Evolutionary conservation across 768 basidiomycete genomes (phyloP), one percentile per base, ranked within the genome.

Genomic region (Lactarius hengduanensis): DNA sequence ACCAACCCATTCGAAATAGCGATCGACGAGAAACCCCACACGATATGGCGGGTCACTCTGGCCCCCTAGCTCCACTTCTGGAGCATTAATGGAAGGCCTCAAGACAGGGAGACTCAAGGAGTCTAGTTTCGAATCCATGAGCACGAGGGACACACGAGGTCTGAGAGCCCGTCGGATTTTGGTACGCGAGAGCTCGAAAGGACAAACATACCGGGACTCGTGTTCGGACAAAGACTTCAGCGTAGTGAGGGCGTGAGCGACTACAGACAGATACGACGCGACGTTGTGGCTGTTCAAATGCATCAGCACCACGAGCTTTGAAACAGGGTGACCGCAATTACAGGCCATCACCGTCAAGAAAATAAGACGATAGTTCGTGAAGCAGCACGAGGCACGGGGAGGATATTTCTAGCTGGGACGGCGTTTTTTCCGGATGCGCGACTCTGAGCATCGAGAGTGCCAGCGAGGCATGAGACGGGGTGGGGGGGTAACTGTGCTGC

Each of bases 351-450:
- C 57, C 64, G 32, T 70, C 64, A 22, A 65, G 43, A 26, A 69
- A 71, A 43, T 69, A 71, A 1, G 62, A 66, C 20, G 70, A 71
- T 11, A 71, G 32, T 26, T 71, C 70, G 59, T 71, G 70, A 30
- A 71, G 65, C 7, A 71, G 20, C 2, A 71, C 18, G 20, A 71
- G 59, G 30, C 62, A 63, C 34, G 65, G 70, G 2, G 70, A 60
- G 20, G 54, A 18, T 3, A 57, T 60, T 22, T 63, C 63, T 8
- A 57, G 13, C 34, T 36, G 32, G 1, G 62, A 63, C 7, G 57
- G 70, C 8, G 50, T n/a, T 1, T 20, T 59, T 43, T 38, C 63
- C 34, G 45, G 59, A 11, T 26, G 59, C n/a, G 68, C 3, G 11
- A 61, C 22, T 53, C 57, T 69, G 22, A 71, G 34, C 70, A 62